A percentile compares a stretch with the other conserved stretches of the same genome.
Evolutionary conservation across 2,329 filamentous ascomycete species (phyloP).

Genomic region (Pseudocercospora musae): DNA sequence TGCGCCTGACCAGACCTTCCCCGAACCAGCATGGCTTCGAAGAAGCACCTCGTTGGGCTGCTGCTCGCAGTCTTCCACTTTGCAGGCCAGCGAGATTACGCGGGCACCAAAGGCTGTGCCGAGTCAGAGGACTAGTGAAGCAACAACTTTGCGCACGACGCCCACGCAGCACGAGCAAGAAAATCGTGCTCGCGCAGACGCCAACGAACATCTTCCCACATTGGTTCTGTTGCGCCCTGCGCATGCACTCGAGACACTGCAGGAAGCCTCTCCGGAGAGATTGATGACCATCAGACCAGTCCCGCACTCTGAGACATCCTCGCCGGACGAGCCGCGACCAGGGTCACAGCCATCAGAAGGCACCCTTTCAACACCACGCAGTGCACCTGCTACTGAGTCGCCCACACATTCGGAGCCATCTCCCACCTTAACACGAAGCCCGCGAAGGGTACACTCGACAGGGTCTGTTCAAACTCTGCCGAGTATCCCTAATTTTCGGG

Average conservation of each 20-base stretch:
- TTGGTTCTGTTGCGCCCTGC: conserved; percentile 22
- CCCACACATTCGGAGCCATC: conserved; percentile 12
- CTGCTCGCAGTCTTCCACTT: conserved; percentile 29
- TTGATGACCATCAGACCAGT: conserved; percentile 23
- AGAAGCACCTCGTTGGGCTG: conserved; percentile 28
- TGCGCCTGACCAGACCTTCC: conserved; percentile 14
- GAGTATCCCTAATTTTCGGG: conserved; percentile 16
- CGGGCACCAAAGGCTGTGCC: conserved; percentile 20
- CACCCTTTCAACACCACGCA: conserved; percentile 11
- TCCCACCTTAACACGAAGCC: conserved; percentile 11
- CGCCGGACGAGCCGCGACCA: conserved; percentile 17
- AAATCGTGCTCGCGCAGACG: conserved; percentile 20
- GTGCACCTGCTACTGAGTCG: conserved; percentile 15
- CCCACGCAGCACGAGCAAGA: conserved; percentile 30
- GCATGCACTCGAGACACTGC: conserved; percentile 29
- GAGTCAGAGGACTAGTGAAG: conserved; percentile 28
- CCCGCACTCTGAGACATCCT: conserved; percentile 20
- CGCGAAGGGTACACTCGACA: conserved; percentile 17
- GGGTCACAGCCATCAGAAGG: conserved; percentile 14
- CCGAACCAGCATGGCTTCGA: conserved; percentile 27
- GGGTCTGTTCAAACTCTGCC: conserved; percentile 17
- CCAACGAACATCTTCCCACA: conserved; percentile 11
- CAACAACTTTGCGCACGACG: conserved; percentile 31
- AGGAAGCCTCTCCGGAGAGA: conserved; percentile 29
- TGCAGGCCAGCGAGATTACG: conserved; percentile 26